Evolutionary conservation across 2,329 filamentous ascomycete genomes (phyloP), one percentile per base, ranked within the genome.

Genomic region (Neonectria hederae): DNA sequence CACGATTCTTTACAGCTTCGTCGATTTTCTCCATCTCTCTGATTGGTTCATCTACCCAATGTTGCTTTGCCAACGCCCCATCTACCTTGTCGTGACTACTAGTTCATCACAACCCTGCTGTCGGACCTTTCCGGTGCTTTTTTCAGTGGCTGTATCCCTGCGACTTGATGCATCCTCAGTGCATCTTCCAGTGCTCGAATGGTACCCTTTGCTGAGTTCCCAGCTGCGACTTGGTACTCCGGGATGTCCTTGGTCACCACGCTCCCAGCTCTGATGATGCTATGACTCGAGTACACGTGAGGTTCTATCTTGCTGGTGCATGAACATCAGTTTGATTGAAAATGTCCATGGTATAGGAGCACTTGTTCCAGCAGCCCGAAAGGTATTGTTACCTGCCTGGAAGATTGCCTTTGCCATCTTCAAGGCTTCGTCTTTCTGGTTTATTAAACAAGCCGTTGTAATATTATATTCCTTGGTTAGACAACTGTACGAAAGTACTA

Each of bases 71-170:
- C 46, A 45, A 46, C 30, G 14, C 42, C 32, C 26, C 43, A 58
- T 10, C 19, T 24, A 42, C 49, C 42, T 22, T 48, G 21, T 24
- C 30, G 11, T 19, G 38, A 19, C 40, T 40, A 38, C 14, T 57
- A 22, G 40, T 48, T 32, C 32, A 48, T 48, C 49, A 24, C 32
- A 46, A 46, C n/a, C 24, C 49, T 14, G 42, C 43, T 13, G 17
- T 54, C 57, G 57, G 57, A 60, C 49, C 30, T 60, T 51, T 40
- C 57, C 57, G 57, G 54, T n/a, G 42, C 35, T n/a, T 21, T 51
- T 22, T 22, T 22, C 57, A 54, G 22, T 19, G n/a, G 10, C 19
- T 26, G 49, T 5, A 48, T n/a, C 28, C 43, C 28, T 28, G 35
- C 40, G 11, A 30, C n/a, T 53, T 35, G 19, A 28, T 30, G 11